Evolutionary conservation across 2,329 filamentous ascomycete species (phyloP), one percentile per base, ranked within the genome.

Genomic region (Colletotrichum higginsianum): DNA sequence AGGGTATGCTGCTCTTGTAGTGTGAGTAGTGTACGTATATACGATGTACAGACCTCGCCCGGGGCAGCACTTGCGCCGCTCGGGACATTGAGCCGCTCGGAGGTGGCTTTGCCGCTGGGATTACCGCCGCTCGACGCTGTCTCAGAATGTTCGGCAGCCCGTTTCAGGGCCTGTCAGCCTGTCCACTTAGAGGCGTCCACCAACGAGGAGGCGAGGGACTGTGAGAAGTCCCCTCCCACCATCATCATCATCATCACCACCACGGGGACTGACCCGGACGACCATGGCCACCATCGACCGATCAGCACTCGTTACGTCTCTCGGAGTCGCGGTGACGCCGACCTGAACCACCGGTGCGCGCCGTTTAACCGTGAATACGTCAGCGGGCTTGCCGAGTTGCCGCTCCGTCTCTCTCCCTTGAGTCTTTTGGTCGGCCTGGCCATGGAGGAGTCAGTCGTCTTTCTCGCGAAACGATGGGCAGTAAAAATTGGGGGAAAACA

Each of bases 111-210:
- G 12, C 38, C 55, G 35, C 53, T 18, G 40, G 68, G 58, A 58
- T 68, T 21, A 40, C 50, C 52, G 64, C 47, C 58, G 52, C 65
- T 40, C 46, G 47, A 60, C 18, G 52, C 40, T 44, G 68, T 71
- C 68, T 71, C 68, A 64, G 68, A 68, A 58, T 50, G 18, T 35
- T 49, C 44, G 26, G 68, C 63, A 53, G 53, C 38, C 26, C 46
- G 68, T 71, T 71, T 71, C 68, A 71, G 68, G 68, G 65, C 58
- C 65, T 62, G 64, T 53, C 58, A 46, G 50, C 49, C 49, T 46
- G 44, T 46, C 63, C 68, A 71, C 50, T 71, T 46, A 44, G 44
- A 46, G 18, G 47, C 42, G 49, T 6, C 42, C 23, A 52, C 50
- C n/a, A 15, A n/a, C 52, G 44, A 50, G 49, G 44, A 9, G 46